These are phyloP conservation scores for Starmerella potacharoeniae DNA, from an alignment of 805 yeast species.

Conservation along the genomic window DNA sequence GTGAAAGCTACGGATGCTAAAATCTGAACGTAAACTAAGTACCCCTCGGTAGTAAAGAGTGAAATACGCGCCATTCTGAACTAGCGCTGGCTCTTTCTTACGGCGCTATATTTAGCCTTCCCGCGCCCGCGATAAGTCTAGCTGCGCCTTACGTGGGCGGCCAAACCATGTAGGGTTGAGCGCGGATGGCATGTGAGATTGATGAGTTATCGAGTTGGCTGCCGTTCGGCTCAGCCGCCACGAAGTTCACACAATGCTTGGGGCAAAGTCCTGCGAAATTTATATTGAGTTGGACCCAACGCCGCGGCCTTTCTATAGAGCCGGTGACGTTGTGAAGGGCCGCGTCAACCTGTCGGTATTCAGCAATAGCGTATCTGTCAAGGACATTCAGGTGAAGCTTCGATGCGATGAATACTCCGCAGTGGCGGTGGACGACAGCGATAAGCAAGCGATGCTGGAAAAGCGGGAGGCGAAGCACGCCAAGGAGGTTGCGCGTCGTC, in stretches of 20 bases:
- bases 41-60: not conserved
- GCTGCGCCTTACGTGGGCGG: not conserved
- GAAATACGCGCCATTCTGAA: not conserved
- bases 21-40: not conserved
- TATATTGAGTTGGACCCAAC: not conserved
- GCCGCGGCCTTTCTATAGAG: slow-evolving; percentile 3
- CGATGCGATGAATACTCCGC: slow-evolving; percentile 10
- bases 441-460: not conserved
- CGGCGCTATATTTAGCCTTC: not conserved
- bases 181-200: too few species aligned
- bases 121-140: too few species aligned
- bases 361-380: not conserved
- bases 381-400: slow-evolving; percentile 8
- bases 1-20: not conserved
- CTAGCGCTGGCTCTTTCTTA: not conserved
- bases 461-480: not conserved
- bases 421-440: not conserved
- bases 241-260: not conserved
- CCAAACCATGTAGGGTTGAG: not conserved
- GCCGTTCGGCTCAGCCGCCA: too few species aligned
- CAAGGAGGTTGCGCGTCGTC: not conserved
- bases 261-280: not conserved
- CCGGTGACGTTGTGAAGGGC: slow-evolving; percentile 5
- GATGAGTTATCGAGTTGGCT: too few species aligned
- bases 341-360: not conserved